Evolutionary conservation across 2,329 filamentous ascomycete genomes (phyloP).

Genomic region (Sclerotinia minor): DNA sequence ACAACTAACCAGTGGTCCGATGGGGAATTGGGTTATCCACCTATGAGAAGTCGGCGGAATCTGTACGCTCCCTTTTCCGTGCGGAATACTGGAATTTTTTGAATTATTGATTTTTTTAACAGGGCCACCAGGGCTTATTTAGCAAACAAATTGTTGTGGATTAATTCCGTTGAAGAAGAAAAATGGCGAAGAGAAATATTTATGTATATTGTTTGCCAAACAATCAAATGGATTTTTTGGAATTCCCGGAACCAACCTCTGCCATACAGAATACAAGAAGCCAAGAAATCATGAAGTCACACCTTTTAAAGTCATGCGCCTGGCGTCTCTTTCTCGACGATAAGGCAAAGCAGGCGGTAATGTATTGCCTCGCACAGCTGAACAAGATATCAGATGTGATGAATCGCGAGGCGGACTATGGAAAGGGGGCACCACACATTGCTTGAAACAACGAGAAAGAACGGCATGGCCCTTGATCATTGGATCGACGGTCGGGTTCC

Average conservation of each 20-base stretch:
- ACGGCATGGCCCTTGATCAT: constrained; percentile 22
- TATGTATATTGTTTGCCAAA: neutral
- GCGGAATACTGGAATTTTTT: neutral
- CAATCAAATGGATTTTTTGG: neutral
- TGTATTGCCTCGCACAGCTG: constrained; percentile 8
- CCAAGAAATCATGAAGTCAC: neutral
- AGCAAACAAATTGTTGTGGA: constrained; percentile 17
- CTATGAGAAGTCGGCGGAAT: constrained; percentile 19
- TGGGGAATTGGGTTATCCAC: neutral
- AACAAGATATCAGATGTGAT: constrained; percentile 20
- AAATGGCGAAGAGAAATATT: neutral
- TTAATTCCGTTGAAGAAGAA: neutral
- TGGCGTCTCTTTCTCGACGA: neutral
- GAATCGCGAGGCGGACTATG: constrained; percentile 5
- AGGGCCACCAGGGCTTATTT: neutral
- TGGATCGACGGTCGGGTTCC: constrained; percentile 26
- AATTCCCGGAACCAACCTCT: neutral
- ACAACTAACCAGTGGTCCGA: neutral
- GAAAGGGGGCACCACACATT: constrained; percentile 6
- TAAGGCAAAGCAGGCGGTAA: constrained; percentile 13
- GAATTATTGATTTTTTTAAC: constrained; percentile 9
- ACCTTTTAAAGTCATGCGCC: constrained; percentile 19
- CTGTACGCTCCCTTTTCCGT: constrained; percentile 21
- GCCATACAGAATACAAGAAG: neutral
- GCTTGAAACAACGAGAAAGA: constrained; percentile 25